Base-by-base conservation (phyloP, 2,329 filamentous ascomycete genomes). In the Claviceps monticola region DNA sequence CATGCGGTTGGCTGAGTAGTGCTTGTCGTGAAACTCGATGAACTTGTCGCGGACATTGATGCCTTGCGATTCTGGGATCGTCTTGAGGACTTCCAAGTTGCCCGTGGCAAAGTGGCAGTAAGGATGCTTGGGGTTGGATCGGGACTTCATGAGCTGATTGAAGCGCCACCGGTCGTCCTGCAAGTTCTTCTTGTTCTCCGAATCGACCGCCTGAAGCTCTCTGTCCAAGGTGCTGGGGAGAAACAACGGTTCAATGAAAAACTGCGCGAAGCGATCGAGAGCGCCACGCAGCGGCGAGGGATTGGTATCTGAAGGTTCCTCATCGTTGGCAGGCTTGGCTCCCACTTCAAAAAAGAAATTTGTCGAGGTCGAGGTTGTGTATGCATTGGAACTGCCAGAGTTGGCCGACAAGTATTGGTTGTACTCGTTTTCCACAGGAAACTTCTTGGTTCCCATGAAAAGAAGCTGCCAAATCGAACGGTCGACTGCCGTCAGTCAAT, bases 391-490 rank as follows among this genome's bases (percentile, higher is more conserved):
- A 63, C 84, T 82, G 51, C 93, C 93, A 9, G 89, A 95, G 66
- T 96, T 85, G 54, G 87, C 78, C 49, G 89, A 86, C 51, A 98
- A 79, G 66, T 95, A 98, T 64, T 91, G 84, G 62, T 88, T 88
- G 73, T 98, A 98, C 57, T 86, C 91, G 67, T 98, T 97, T 70
- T 96, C 91, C 64, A 84, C 80, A 0, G 93, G 93, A 63, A 93
- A 98, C 79, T 97, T 98, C 68, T 95, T 85, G 7, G 93, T 98
- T 48, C 93, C 93, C 93, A 98, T 97, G 72, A 98, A 98, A 23
- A 98, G 73, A 57, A 96, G 72, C 76, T 83, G 50, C 36, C 37
- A 11, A n/a, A 29, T 14, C 16, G 6, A 26, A 51, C 23, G 13
- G 13, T 19, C 14, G 19, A 50, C 5, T 21, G 17, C 41, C 13